These are phyloP conservation scores for Kwoniella dejecticola DNA, from an alignment of 768 basidiomycete species.

Conservation along the genomic window DNA sequence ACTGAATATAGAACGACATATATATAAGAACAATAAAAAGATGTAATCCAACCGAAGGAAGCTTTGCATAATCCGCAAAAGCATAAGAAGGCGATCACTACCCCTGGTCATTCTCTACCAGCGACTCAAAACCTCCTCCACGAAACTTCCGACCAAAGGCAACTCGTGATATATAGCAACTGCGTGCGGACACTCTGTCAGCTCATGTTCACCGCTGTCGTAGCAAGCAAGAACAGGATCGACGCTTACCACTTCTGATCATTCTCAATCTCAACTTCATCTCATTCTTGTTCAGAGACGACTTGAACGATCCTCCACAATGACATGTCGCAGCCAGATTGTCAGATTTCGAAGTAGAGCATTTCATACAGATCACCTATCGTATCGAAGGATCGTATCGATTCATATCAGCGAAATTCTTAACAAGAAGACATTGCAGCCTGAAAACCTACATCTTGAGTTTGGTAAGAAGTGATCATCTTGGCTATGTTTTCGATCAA, in stretches of 20 bases:
- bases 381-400: no score
- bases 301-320: constrained; percentile 82
- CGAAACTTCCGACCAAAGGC: constrained; percentile 50
- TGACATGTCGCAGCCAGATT: constrained; percentile 80
- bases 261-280: constrained; percentile 72
- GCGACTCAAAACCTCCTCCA: constrained; percentile 35
- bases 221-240: neutral
- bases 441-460: constrained; percentile 68
- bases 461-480: constrained; percentile 72
- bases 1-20: no score
- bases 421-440: neutral
- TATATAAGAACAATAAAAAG: no score
- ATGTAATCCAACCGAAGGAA: no score
- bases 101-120: constrained; percentile 37
- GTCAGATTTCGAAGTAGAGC: constrained; percentile 86
- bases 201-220: neutral
- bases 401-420: neutral
- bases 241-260: constrained; percentile 63
- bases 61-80: no score
- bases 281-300: constrained; percentile 73
- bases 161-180: constrained; percentile 55
- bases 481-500: constrained; percentile 74
- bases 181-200: constrained; percentile 2
- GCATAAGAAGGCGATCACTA: no score
- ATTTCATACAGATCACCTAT: constrained; percentile 76